phyloP scores from a whole-genome alignment of 2,329 filamentous ascomycete species.

The Cercospora brassicicola region DNA sequence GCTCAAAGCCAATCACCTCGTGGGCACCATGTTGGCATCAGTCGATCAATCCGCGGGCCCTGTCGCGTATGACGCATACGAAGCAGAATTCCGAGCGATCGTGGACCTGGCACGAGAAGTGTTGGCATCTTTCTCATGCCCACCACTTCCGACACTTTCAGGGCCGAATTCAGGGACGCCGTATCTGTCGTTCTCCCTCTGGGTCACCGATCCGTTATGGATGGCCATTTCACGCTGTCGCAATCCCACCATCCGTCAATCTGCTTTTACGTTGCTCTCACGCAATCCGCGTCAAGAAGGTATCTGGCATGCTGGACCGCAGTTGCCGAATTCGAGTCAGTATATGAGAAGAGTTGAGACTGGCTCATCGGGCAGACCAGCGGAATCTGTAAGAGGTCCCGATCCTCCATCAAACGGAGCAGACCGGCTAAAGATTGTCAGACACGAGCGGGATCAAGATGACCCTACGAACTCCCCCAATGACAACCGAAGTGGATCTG shows the following conservation, averaged over 20 bases:
- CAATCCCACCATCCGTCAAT: conserved; percentile 36
- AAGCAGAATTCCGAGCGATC: conserved; percentile 38
- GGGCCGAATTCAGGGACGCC: conserved; percentile 34
- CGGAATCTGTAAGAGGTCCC: conserved; percentile 26
- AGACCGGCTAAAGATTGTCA: conserved; percentile 24
- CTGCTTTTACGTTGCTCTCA: conserved; percentile 37
- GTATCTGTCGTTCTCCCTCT: conserved; percentile 37
- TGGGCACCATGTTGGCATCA: conserved; percentile 37
- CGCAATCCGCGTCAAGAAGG: conserved; percentile 39
- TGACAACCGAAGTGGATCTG: conserved; percentile 3
- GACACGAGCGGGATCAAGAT: conserved; percentile 27
- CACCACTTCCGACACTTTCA: conserved; percentile 35
- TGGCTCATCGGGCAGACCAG: conserved; percentile 17
- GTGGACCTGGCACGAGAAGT: conserved; percentile 38
- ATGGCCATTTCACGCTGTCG: conserved; percentile 39
- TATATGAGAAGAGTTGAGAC: conserved; percentile 29
- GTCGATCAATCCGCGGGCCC: conserved; percentile 37
- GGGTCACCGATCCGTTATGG: conserved; percentile 40
- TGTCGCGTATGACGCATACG: conserved; percentile 36
- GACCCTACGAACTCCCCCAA: not conserved
- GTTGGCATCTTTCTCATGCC: conserved; percentile 36
- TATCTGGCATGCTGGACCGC: conserved; percentile 38
- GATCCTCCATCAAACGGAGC: not conserved
- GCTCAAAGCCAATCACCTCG: conserved; percentile 39
- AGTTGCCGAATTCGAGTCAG: conserved; percentile 30